These are phyloP conservation scores for Eimeria maxima DNA, from an alignment of 169 alveolate species.

Conservation along the genomic window DNA sequence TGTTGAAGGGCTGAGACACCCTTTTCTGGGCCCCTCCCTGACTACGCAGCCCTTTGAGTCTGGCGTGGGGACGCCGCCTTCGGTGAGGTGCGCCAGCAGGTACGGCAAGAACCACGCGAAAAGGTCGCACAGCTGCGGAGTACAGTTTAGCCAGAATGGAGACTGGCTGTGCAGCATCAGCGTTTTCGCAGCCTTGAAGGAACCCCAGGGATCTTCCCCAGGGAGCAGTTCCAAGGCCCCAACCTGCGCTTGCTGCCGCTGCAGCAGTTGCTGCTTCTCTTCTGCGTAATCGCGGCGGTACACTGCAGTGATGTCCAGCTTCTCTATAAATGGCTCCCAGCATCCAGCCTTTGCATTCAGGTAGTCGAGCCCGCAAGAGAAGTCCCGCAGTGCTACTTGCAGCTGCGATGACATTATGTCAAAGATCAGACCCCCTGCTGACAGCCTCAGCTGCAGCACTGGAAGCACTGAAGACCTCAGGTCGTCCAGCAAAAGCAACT, in stretches of 20 bases:
- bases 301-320: conserved; percentile 65
- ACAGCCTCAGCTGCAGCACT: conserved; percentile 87
- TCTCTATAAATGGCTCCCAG: conserved; percentile 82
- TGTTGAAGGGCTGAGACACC: not conserved
- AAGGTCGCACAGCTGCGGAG: conserved; percentile 91
- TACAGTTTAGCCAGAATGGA: conserved; percentile 90
- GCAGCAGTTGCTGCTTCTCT: conserved; percentile 68
- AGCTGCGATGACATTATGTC: conserved; percentile 66
- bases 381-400: conserved; percentile 61
- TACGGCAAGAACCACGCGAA: conserved; percentile 90
- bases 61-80: conserved; percentile 74
- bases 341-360: conserved; percentile 69
- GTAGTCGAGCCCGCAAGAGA: conserved; percentile 60
- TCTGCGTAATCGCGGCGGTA: conserved; percentile 77
- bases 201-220: conserved; percentile 87
- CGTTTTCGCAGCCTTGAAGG: conserved; percentile 87
- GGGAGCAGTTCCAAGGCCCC: conserved; percentile 47
- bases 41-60: not conserved
- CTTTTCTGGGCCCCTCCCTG: not conserved
- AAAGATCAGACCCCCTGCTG: conserved; percentile 82
- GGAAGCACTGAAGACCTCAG: conserved; percentile 90
- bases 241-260: conserved; percentile 78
- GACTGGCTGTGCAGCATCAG: conserved; percentile 87
- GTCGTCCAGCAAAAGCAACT: conserved; percentile 90
- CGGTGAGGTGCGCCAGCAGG: conserved; percentile 85